Base-by-base conservation (phyloP, 2,329 filamentous ascomycete species). In the Xylaria sp. region DNA sequence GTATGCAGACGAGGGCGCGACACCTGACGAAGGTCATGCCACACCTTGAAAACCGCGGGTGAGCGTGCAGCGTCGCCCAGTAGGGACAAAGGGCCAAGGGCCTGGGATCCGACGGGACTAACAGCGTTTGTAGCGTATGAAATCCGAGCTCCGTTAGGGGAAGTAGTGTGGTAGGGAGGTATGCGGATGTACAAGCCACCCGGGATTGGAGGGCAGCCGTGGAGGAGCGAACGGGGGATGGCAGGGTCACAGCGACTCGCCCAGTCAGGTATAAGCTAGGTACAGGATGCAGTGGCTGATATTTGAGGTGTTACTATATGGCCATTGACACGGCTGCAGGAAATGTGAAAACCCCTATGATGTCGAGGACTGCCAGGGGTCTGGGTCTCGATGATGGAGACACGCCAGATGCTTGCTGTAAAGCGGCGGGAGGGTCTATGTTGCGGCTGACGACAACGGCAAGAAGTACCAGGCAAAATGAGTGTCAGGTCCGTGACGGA, bases 51-150 rank as follows among this genome's bases (percentile, higher is more conserved):
- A 54, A 63, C 27, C 59, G 50, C 57, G 61, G 66, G 69, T 70
- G 36, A 60, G 61, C 65, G 71, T 69, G 63, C 69, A 68, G 55
- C 67, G 71, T 71, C 57, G 65, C 64, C 68, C 59, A 69, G 65
- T 47, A 53, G 71, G 63, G 57, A 70, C 67, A 50, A 51, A 68
- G 61, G 42, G 56, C 58, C 36, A 17, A 21, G 51, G n/a, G 12
- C 67, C 53, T 51, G 69, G 62, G 45, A 56, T 55, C 36, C 17
- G 36, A 14, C 47, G 64, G 60, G 59, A 56, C 61, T 61, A 67
- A 64, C 60, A 58, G 72, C 67, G 68, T 60, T 42, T 53, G 55
- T 48, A 32, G 63, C 32, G 54, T 58, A 64, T 59, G 36, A 8
- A 65, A 58, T 59, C 65, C 58, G 63, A 64, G 45, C 55, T 34